phyloP scores from a whole-genome alignment of 768 basidiomycete genomes.

The Hericium alpestre region DNA sequence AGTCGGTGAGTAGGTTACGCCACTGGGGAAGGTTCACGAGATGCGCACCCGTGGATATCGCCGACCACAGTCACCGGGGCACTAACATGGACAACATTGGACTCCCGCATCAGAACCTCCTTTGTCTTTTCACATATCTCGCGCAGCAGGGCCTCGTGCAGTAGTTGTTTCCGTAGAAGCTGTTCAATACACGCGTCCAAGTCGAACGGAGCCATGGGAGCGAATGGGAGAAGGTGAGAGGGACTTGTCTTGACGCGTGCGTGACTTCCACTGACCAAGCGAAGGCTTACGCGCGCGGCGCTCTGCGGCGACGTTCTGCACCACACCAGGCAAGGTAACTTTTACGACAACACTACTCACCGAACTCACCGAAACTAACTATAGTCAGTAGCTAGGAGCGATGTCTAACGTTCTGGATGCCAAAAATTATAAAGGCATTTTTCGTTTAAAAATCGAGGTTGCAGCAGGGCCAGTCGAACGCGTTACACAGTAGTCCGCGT shows the following conservation, averaged over 20 bases:
- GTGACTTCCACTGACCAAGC: background rate
- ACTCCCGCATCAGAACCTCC: conserved; percentile 97
- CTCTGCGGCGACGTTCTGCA: background rate
- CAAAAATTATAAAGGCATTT: too few species aligned
- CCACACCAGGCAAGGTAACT: too few species aligned
- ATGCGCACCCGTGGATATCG: conserved; percentile 92
- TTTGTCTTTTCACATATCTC: conserved; percentile 99
- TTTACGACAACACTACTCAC: too few species aligned
- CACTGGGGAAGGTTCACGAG: conserved; percentile 4
- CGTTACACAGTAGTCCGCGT: too few species aligned
- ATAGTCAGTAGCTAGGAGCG: too few species aligned
- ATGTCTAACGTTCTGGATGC: too few species aligned
- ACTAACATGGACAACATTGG: conserved; percentile 94
- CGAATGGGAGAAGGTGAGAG: conserved; percentile 1
- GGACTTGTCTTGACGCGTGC: background rate
- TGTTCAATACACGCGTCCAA: conserved; percentile 94
- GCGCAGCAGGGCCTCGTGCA: conserved; percentile 87
- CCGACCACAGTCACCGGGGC: conserved; percentile 98
- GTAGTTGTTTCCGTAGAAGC: conserved; percentile 80
- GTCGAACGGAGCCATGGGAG: conserved; percentile 61
- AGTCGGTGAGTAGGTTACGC: conserved; percentile 23
- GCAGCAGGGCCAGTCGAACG: too few species aligned
- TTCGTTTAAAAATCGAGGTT: too few species aligned
- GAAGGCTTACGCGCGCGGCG: background rate
- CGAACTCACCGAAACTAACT: too few species aligned